Conservation (phyloP, 1,284 basidiomycete genomes). For the Naganishia sp. region DNA sequence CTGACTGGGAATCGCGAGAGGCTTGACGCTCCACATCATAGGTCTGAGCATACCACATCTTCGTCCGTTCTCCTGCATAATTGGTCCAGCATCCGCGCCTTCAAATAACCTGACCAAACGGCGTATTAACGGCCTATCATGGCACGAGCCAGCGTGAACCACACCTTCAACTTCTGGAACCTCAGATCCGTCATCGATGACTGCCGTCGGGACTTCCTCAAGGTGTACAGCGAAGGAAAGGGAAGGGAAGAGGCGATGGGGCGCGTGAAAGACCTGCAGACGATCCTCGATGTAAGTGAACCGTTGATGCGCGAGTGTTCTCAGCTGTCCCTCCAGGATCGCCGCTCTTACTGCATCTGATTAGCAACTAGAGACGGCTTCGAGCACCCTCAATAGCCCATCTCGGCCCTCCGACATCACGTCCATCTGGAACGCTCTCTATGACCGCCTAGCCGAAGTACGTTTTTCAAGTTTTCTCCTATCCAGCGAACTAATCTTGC, state of each 20-base stretch:
- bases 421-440: neutral
- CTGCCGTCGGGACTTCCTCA: neutral
- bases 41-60: too few relatives aligned
- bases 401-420: neutral
- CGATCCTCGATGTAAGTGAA: constrained; percentile 1
- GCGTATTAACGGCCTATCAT: neutral
- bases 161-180: neutral
- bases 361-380: neutral
- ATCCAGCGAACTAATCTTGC: neutral
- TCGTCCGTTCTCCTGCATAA: too few relatives aligned
- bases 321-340: too few relatives aligned
- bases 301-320: too few relatives aligned
- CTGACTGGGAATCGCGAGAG: too few relatives aligned
- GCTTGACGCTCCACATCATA: too few relatives aligned
- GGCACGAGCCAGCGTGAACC: neutral
- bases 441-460: constrained; percentile 10
- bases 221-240: neutral
- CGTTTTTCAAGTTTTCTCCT: neutral
- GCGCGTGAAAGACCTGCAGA: neutral
- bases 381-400: neutral
- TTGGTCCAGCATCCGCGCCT: too few relatives aligned
- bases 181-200: neutral
- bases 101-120: neutral
- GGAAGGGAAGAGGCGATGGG: neutral
- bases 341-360: neutral